phyloP scores from a whole-genome alignment of 1,139 yeast genomes.

The Wickerhamomyces sp. region DNA sequence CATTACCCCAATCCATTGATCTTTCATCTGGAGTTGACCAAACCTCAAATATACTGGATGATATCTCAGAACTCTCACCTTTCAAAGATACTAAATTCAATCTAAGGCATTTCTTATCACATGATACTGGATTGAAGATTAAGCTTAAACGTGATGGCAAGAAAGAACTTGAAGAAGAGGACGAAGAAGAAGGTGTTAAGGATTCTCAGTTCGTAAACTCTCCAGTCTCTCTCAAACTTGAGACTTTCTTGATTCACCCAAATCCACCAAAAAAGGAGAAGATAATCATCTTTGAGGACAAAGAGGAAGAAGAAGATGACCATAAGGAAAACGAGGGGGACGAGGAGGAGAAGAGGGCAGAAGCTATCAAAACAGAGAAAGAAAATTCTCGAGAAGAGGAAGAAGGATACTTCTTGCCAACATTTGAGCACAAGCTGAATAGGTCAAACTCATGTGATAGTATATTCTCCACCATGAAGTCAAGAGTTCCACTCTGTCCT shows the following conservation, averaged over 20 bases:
- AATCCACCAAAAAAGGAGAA: not conserved
- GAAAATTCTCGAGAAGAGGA: not conserved
- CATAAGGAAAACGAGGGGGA: not conserved
- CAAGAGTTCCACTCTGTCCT: constrained; percentile 17
- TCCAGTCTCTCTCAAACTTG: constrained; percentile 9
- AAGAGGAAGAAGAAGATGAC: not conserved
- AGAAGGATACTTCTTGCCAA: constrained; percentile 5
- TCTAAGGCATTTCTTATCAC: constrained; percentile 23
- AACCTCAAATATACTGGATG: not conserved
- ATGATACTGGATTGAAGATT: constrained; percentile 21
- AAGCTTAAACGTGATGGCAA: constrained; percentile 6
- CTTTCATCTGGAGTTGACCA: not conserved
- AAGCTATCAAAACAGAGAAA: not conserved
- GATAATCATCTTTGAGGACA: not conserved
- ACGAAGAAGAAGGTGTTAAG: constrained; percentile 9
- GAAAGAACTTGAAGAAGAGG: constrained; percentile 9
- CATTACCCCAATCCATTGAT: constrained; percentile 7
- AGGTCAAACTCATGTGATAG: constrained; percentile 26
- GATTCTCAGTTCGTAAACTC: constrained; percentile 21
- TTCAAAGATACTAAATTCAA: constrained; percentile 7
- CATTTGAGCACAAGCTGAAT: constrained; percentile 21
- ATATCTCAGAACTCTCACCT: not conserved
- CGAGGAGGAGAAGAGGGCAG: not conserved
- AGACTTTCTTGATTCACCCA: constrained; percentile 1
- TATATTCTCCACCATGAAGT: constrained; percentile 20